These are phyloP conservation scores for Aspergillus leporis DNA, from an alignment of 495 filamentous ascomycete genomes.

Conservation along the genomic window DNA sequence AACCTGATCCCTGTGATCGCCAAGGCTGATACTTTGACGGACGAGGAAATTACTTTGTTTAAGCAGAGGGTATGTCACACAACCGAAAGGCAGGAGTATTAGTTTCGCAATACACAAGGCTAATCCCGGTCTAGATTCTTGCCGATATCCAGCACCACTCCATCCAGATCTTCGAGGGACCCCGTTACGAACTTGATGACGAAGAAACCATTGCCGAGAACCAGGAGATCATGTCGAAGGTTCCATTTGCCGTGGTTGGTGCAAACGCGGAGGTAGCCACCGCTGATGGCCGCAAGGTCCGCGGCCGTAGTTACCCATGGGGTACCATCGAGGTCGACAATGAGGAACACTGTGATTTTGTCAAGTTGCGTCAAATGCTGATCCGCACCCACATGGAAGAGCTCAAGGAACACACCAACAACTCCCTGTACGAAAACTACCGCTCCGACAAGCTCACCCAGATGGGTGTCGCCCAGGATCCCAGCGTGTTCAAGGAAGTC, in stretches of 20 bases:
- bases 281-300: conserved; percentile 90
- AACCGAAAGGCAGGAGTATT: background rate
- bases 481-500: conserved; percentile 99
- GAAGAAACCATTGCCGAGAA: conserved; percentile 99
- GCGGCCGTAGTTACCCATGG: conserved; percentile 96
- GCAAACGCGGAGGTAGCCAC: conserved; percentile 90
- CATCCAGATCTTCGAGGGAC: conserved; percentile 98
- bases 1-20: conserved; percentile 99
- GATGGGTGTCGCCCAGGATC: conserved; percentile 98
- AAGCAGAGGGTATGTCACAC: conserved; percentile 79
- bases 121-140: conserved; percentile 67
- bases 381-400: conserved; percentile 99
- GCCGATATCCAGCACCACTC: conserved; percentile 94
- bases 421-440: conserved; percentile 98
- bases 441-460: conserved; percentile 96
- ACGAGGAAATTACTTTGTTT: conserved; percentile 91
- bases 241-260: conserved; percentile 97
- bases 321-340: conserved; percentile 99
- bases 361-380: conserved; percentile 99
- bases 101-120: background rate
- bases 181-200: conserved; percentile 96
- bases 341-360: conserved; percentile 99
- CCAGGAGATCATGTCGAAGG: conserved; percentile 99
- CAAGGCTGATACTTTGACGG: conserved; percentile 96
- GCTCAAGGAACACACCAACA: conserved; percentile 99